Base-by-base conservation (phyloP, 2,329 filamentous ascomycete species). In the Exserohilum turcica region DNA sequence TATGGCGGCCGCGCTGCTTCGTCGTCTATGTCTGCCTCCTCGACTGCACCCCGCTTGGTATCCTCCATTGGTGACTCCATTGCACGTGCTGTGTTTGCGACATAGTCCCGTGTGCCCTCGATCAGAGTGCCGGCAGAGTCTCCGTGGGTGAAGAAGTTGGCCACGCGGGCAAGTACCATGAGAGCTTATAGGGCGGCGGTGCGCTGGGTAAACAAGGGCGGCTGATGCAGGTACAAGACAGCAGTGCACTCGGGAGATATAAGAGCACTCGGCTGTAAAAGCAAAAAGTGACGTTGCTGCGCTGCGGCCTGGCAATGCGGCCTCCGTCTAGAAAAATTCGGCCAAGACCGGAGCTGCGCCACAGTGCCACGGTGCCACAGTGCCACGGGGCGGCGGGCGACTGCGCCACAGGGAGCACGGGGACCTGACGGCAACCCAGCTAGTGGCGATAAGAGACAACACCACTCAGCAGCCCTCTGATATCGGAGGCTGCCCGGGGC, bases 131-230 rank as follows among this genome's bases (percentile, higher is more conserved):
- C 57, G 29, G 57, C 60, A 32, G 66, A 43, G 54, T 66, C 70
- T 60, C 64, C 63, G 59, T 71, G 70, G 61, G 73, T 75, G 63
- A 80, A 71, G 71, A 78, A 76, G 68, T 77, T 75, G 71, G 77
- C 77, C 75, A 78, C 73, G 54, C 75, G 76, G 77, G 74, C 78
- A 74, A 80, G 70, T 70, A 80, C 77, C 78, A 80, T 81, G 70
- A 73, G 76, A 65, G 61, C 60, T 60, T 52, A 46, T 47, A 59
- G 37, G 57, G 61, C 59, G 51, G 56, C 49, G 64, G 56, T 49
- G 56, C 46, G 38, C 46, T 36, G 24, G 18, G 9, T 19, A 15
- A 15, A 10, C 12, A 31, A 19, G 18, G 35, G 28, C 13, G 19
- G 18, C 2, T 10, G 21, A 38, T 32, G 10, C 13, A 19, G 8